Base-by-base conservation (phyloP, 495 filamentous ascomycete species). In the Pseudevernia furfuracea region DNA sequence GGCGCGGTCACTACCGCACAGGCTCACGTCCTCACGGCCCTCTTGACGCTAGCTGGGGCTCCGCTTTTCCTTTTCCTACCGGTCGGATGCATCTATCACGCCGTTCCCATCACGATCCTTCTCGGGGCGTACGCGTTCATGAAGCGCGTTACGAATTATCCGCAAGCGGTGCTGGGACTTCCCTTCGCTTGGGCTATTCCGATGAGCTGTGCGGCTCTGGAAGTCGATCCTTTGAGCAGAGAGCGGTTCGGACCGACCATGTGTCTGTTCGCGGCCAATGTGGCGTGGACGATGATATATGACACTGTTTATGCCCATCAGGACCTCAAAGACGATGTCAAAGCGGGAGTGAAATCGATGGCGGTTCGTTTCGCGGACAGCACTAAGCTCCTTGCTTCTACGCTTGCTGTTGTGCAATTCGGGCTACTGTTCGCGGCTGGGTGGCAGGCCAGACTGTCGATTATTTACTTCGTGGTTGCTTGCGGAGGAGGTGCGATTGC, bases 271-370 rank as follows among this genome's bases (percentile, higher is more conserved):
- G 43, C 52, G 15, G 68, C 71, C 0, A 69, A 60, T 34, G 52
- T 75, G 6, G 23, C 76, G 8, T 81, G 78, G 78, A 78, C 75
- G 2, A 70, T 78, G 12, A 73, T 75, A 15, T 81, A 76, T 67
- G 80, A 81, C 64, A 79, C 74, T 3, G 69, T 81, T 25, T 81
- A 81, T 61, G 78, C 76, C 1, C 71, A 76, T 66, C 78, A 80
- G 62, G 79, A 81, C 65, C 14, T 72, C 7, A 63, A 66, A 23
- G 77, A 81, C 49, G 80, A 82, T 62, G 58, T 73, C 32, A 73
- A 76, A 44, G 74, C 69, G 1, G 78, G 78, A 1, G 72, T 81
- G 12, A 74, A 72, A 65, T 66, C 66, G 30, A 70, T 77, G 70
- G 78, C 77, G 17, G 66, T 81, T 17, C 57, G 68, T 15, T 74